Evolutionary conservation across 192 early-diverging fungal genomes (phyloP).

Genomic region (Coemansia sp.): DNA sequence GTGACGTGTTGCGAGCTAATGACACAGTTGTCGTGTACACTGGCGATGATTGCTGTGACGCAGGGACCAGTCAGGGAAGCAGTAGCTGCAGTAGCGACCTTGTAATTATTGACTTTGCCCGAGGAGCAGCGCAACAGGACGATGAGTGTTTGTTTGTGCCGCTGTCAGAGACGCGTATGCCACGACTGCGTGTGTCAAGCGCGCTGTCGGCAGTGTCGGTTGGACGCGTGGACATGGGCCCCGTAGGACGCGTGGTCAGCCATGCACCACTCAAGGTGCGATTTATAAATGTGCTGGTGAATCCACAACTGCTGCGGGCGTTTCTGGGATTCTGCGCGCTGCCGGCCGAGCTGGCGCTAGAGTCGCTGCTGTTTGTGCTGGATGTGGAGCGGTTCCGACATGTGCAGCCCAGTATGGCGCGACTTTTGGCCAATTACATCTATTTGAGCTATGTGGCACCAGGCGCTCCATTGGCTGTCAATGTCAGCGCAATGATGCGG

Average conservation of each 20-base stretch:
- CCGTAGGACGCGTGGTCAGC: conserved; percentile 21
- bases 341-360: conserved; percentile 71
- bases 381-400: conserved; percentile 78
- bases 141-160: conserved; percentile 14
- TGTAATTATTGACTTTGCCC: conserved; percentile 15
- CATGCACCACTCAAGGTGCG: conserved; percentile 49
- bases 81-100: conserved; percentile 30
- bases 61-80: conserved; percentile 27
- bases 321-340: conserved; percentile 53
- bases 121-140: not conserved
- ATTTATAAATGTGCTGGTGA: conserved; percentile 50
- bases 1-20: conserved; percentile 56
- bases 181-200: not conserved
- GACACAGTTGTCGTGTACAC: conserved; percentile 55
- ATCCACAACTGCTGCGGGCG: conserved; percentile 26
- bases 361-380: conserved; percentile 80
- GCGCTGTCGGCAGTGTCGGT: conserved; percentile 6
- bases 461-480: conserved; percentile 68
- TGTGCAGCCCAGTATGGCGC: conserved; percentile 51
- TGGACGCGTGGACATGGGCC: conserved; percentile 11
- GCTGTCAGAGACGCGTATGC: not conserved
- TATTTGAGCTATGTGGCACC: conserved; percentile 73
- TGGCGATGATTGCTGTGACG: conserved; percentile 1
- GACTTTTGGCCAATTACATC: conserved; percentile 67
- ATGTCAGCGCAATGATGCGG: conserved; percentile 67